These are phyloP conservation scores for Citrullus amarus DNA, from an alignment of 306 rosid species.

Conservation along the genomic window DNA sequence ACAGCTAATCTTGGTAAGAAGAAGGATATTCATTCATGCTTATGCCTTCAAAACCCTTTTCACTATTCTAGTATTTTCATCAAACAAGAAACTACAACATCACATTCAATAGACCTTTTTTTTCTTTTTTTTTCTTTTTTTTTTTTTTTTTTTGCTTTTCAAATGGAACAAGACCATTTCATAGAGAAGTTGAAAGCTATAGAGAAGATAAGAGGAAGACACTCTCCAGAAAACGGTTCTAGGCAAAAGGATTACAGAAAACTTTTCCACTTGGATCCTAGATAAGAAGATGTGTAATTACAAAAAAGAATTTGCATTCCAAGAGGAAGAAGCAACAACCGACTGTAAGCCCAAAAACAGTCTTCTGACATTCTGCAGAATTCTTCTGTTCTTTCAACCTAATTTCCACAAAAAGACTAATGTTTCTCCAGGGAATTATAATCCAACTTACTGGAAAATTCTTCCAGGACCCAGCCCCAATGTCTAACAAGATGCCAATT, in stretches of 20 bases:
- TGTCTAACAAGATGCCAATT: neutral
- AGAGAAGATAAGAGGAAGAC: neutral
- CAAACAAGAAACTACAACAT: neutral
- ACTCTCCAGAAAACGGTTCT: neutral
- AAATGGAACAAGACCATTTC: neutral
- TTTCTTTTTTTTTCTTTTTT: too few relatives aligned
- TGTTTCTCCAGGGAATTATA: neutral
- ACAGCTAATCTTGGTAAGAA: neutral
- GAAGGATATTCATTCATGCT: neutral
- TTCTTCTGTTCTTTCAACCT: neutral
- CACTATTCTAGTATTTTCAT: neutral
- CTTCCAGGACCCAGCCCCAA: neutral
- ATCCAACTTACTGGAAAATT: neutral
- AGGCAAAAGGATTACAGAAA: neutral
- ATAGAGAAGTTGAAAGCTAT: neutral
- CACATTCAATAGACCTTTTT: neutral
- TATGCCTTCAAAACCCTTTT: neutral
- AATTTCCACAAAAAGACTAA: neutral
- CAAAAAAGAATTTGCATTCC: neutral
- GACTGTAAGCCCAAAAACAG: neutral
- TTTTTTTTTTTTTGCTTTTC: too few relatives aligned
- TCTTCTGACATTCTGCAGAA: neutral
- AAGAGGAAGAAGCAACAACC: neutral
- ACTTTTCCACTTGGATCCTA: neutral
- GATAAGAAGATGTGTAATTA: neutral